Conservation (phyloP, 768 basidiomycete species). For the Auricularia sp. region DNA sequence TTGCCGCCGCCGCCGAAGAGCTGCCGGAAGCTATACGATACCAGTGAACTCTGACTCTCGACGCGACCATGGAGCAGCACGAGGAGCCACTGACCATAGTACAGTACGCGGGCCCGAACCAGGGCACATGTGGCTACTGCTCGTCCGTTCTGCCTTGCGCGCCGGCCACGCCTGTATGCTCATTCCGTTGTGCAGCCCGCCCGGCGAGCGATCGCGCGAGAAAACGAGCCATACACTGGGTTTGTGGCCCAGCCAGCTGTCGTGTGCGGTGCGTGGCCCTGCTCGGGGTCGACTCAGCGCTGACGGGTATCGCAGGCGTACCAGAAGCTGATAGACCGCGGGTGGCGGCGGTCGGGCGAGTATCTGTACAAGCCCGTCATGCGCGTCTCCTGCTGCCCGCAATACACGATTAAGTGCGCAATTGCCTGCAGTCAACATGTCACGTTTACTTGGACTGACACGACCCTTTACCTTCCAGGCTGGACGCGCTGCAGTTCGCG, state of each 20-base stretch:
- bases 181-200: background rate
- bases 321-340: slow-evolving; percentile 73
- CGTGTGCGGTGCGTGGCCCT: slow-evolving; percentile 3
- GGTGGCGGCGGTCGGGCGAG: slow-evolving; percentile 74
- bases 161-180: background rate
- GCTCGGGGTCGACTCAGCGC: background rate
- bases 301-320: slow-evolving; percentile 43
- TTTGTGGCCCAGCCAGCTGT: slow-evolving; percentile 4
- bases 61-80: background rate
- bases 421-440: slow-evolving; percentile 4
- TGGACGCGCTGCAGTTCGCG: slow-evolving; percentile 57
- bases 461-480: slow-evolving; percentile 30
- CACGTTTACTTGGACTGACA: slow-evolving; percentile 13
- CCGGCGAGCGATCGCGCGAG: background rate
- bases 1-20: no score
- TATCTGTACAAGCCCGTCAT: slow-evolving; percentile 88
- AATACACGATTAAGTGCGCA: slow-evolving; percentile 82
- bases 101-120: slow-evolving; percentile 2
- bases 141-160: background rate
- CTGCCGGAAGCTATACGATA: no score
- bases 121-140: slow-evolving; percentile 10
- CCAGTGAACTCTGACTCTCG: no score
- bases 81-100: slow-evolving; percentile 3
- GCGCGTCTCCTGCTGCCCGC: slow-evolving; percentile 76
- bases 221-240: slow-evolving; percentile 5